Evolutionary conservation across 2,329 filamentous ascomycete species (phyloP), one percentile per base, ranked within the genome.

Genomic region (Xylariaceae sp.): DNA sequence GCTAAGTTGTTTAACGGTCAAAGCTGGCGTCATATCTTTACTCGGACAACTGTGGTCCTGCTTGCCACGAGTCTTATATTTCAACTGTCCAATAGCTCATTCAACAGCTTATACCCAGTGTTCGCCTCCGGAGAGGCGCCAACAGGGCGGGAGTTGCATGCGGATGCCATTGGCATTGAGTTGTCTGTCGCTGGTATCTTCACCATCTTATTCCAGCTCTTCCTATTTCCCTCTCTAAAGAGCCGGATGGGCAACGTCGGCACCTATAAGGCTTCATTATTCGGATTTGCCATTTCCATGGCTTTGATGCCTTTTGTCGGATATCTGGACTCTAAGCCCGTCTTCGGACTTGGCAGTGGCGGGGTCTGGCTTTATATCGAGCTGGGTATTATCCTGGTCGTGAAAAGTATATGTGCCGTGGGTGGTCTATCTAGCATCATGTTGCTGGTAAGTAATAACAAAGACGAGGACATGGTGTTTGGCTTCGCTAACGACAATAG

Each of bases 51-150:
- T 0, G 73, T 97, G 10, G 78, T 95, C 2, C 82, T 99, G 0
- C 82, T 99, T 4, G 73, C 84, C 55, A 95, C 92, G 0, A 97
- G 96, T 70, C 83, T 97, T 49, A 88, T 97, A 53, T 99, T 97
- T 71, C 92, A 97, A 69, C 81, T 99, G 4, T 87, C 89, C 61
- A 97, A 97, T 73, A 91, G 97, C 65, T 92, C 91, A 2, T 99
- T 92, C 81, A 97, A 96, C 74, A 93, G 90, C 15, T 79, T 99
- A 0, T 99, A 95, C 68, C 94, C 94, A 0, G 93, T 97, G 56
- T 99, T 97, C 68, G 90, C 88, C 0, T 87, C 92, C 57, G 86
- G 88, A 0, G 74, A 82, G 0, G 80, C 86, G 0, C 94, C 94
- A 0, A 87, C 87, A 0, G 94, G 94, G 15, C 88, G 94, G 47